A percentile compares a stretch with the other conserved stretches of the same genome.
These are phyloP conservation scores for Astathelohania contejeani DNA, from an alignment of 371 early-diverging fungal species.

Conservation along the genomic window DNA sequence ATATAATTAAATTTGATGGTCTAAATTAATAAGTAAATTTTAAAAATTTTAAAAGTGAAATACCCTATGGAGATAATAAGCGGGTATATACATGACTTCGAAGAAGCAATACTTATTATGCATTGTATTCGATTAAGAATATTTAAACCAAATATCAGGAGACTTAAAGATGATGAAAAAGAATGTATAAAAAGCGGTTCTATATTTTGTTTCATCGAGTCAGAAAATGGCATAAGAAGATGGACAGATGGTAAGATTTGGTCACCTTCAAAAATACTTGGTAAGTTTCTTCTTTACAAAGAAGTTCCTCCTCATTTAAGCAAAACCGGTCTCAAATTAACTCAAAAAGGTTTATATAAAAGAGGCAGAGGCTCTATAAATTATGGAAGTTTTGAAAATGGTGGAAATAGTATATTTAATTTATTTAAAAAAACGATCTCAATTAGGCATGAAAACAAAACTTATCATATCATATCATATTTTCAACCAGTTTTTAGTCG, in stretches of 20 bases:
- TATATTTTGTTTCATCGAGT: constrained; percentile 12
- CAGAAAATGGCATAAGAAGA: constrained; percentile 45
- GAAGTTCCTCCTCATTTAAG: too few relatives aligned
- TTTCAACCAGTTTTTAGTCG: constrained; percentile 38
- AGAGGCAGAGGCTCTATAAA: too few relatives aligned
- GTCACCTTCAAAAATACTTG: constrained; percentile 52
- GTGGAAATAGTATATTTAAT: constrained; percentile 31
- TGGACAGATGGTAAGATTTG: constrained; percentile 53
- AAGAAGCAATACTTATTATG: background rate
- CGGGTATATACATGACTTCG: background rate
- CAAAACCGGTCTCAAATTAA: too few relatives aligned
- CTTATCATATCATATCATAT: constrained; percentile 48
- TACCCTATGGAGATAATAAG: too few relatives aligned
- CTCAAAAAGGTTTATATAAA: too few relatives aligned
- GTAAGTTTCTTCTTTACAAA: constrained; percentile 51
- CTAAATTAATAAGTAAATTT: too few relatives aligned
- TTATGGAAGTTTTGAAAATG: too few relatives aligned
- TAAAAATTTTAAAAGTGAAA: too few relatives aligned
- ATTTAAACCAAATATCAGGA: background rate
- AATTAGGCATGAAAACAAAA: constrained; percentile 27
- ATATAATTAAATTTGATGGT: too few relatives aligned
- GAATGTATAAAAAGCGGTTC: constrained; percentile 3
- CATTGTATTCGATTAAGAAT: background rate
- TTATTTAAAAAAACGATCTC: constrained; percentile 47
- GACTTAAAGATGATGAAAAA: background rate